These are phyloP conservation scores for Cryptosporidium meleagridis DNA, from an alignment of 169 alveolate species.

Conservation along the genomic window DNA sequence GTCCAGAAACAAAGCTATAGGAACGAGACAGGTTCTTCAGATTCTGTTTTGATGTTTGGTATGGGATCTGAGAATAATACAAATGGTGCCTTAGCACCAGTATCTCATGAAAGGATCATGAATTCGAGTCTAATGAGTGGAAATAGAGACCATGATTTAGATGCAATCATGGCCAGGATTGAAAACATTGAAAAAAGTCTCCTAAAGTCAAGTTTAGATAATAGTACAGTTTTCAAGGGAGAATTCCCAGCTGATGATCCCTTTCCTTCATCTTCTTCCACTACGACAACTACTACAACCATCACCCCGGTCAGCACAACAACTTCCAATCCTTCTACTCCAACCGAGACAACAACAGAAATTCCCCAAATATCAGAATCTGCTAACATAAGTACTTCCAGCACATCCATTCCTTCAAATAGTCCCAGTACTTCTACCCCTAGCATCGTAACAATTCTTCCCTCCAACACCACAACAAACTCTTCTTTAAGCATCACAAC, in stretches of 20 bases:
- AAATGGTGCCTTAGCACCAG: not conserved
- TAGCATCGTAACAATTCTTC: not conserved
- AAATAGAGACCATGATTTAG: not conserved
- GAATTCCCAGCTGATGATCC: not conserved
- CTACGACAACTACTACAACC: conserved; percentile 1
- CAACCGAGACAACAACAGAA: not conserved
- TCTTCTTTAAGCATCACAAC: too few relatives aligned
- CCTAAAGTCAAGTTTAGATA: not conserved
- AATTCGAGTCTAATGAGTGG: not conserved
- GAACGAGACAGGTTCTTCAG: not conserved
- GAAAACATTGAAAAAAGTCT: conserved; percentile 13
- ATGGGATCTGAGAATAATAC: conserved; percentile 1
- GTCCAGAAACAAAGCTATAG: not conserved
- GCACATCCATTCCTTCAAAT: not conserved
- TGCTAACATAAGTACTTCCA: not conserved
- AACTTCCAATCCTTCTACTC: not conserved
- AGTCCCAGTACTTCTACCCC: not conserved
- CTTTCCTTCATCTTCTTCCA: not conserved
- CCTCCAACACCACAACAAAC: not conserved
- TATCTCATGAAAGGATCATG: not conserved
- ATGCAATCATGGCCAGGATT: conserved; percentile 23
- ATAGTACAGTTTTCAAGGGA: not conserved
- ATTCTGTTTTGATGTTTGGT: conserved; percentile 15
- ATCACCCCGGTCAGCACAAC: not conserved
- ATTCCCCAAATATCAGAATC: not conserved